These are phyloP conservation scores for Apostasia shenzhenica DNA, from an alignment of 106 monocot genomes.

Conservation along the genomic window DNA sequence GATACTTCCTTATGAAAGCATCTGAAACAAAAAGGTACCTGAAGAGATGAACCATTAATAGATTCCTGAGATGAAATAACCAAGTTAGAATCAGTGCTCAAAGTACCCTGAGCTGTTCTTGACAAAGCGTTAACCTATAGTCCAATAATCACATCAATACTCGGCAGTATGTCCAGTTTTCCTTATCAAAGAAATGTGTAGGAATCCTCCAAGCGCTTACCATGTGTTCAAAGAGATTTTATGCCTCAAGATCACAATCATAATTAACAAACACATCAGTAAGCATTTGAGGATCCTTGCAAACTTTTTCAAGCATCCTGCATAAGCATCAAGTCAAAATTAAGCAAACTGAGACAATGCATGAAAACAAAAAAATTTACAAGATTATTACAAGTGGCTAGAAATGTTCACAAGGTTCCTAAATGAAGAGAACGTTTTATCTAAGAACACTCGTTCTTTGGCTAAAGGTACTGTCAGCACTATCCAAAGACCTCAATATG, in stretches of 20 bases:
- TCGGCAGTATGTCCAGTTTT: neutral
- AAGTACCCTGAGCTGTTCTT: conserved; percentile 64
- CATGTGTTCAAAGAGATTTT: conserved; percentile 94
- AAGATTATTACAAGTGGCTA: too few species aligned
- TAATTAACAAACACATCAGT: conserved; percentile 95
- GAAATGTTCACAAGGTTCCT: too few species aligned
- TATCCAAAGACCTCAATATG: conserved; percentile 79
- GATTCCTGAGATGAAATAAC: conserved; percentile 45
- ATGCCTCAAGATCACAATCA: conserved; percentile 93
- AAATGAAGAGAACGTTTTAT: conserved; percentile 28
- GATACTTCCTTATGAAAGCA: neutral
- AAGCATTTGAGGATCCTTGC: conserved; percentile 96
- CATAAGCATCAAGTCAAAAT: conserved; percentile 1
- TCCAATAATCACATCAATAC: neutral
- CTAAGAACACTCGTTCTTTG: conserved; percentile 76
- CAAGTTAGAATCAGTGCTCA: conserved; percentile 65
- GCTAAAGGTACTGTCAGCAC: conserved; percentile 56
- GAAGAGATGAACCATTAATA: conserved; percentile 82
- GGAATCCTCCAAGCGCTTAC: conserved; percentile 20
- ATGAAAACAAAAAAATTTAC: too few species aligned
- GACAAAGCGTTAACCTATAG: conserved; percentile 81
- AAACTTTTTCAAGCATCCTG: conserved; percentile 96
- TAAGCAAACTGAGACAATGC: neutral
- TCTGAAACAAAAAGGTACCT: conserved; percentile 41
- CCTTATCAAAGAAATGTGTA: neutral